These are phyloP conservation scores for Pseudogymnoascus sp. DNA, from an alignment of 2,329 filamentous ascomycete species.

Conservation along the genomic window DNA sequence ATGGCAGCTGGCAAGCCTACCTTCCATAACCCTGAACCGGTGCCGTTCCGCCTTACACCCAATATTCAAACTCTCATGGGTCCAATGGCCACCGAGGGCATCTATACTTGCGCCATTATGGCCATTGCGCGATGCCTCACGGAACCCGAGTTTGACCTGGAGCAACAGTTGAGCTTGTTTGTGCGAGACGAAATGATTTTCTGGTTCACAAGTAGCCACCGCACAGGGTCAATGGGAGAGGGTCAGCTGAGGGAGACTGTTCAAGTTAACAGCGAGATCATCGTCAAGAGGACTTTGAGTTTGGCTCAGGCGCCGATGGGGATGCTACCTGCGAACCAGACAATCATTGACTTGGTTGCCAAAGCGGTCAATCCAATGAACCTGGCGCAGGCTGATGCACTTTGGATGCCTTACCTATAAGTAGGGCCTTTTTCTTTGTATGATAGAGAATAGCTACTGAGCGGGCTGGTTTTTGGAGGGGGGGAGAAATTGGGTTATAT, in stretches of 20 bases:
- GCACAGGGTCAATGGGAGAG: constrained; percentile 50
- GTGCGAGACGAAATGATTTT: constrained; percentile 97
- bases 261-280: constrained; percentile 77
- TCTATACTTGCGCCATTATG: constrained; percentile 93
- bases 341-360: constrained; percentile 89
- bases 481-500: constrained; percentile 1
- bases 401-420: constrained; percentile 96
- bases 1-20: constrained; percentile 78
- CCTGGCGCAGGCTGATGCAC: constrained; percentile 75
- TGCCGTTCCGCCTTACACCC: constrained; percentile 93
- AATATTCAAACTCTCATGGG: constrained; percentile 96
- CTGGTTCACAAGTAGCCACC: constrained; percentile 81
- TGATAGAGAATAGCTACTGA: neutral
- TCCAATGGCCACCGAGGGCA: constrained; percentile 88
- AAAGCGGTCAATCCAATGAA: constrained; percentile 88
- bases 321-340: constrained; percentile 91
- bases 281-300: constrained; percentile 83
- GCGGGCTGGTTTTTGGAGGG: neutral
- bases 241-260: constrained; percentile 65
- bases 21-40: constrained; percentile 91
- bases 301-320: constrained; percentile 65
- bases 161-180: constrained; percentile 88
- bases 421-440: neutral
- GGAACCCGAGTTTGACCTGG: constrained; percentile 82
- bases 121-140: constrained; percentile 90